Conservation (phyloP, 768 basidiomycete genomes). For the Coprinopsis sp. region DNA sequence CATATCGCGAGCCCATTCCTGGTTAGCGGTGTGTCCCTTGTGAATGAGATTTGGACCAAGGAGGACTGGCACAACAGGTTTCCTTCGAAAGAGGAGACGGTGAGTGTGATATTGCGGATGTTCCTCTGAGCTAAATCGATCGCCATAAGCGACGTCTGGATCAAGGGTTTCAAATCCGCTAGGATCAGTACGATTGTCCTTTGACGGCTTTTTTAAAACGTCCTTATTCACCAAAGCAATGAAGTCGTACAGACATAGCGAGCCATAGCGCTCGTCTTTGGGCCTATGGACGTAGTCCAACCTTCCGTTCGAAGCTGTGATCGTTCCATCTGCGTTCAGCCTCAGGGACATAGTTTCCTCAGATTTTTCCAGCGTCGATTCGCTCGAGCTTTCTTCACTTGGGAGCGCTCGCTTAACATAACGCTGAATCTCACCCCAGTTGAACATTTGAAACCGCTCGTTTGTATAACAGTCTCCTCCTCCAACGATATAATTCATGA, state of each 20-base stretch:
- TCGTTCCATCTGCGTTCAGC: background rate
- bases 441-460: background rate
- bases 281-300: background rate
- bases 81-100: background rate
- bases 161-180: no score
- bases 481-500: constrained; percentile 15
- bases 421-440: background rate
- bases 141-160: background rate
- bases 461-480: background rate
- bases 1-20: constrained; percentile 5
- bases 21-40: background rate
- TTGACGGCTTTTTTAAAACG: no score
- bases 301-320: background rate
- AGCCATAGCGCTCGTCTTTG: background rate
- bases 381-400: background rate
- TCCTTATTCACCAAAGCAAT: background rate
- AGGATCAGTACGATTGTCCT: no score
- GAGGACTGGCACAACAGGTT: background rate
- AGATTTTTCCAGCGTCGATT: background rate
- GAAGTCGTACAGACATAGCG: background rate
- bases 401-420: no score
- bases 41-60: background rate
- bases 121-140: background rate
- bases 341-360: background rate
- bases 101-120: background rate